Percentiles rank a stretch among this genome's conserved stretches.
Conservation (phyloP, 805 yeast genomes). For the Kazachstania bromeliacearum region DNA sequence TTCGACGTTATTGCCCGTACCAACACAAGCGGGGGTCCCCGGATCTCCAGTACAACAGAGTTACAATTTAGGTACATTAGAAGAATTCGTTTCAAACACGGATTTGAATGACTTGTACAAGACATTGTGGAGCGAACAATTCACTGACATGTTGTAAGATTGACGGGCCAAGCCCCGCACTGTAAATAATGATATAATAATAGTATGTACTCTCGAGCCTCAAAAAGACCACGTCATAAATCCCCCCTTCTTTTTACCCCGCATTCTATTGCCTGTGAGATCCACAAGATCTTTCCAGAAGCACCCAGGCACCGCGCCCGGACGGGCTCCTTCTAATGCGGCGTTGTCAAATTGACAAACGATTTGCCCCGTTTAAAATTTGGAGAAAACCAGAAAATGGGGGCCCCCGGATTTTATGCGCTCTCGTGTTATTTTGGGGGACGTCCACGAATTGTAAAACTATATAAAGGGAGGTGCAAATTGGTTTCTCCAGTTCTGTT, state of each 20-base stretch:
- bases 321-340: no score
- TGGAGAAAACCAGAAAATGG: no score
- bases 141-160: slow-evolving; percentile 1
- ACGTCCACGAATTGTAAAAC: no score
- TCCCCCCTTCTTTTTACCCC: background rate
- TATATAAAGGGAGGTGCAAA: no score
- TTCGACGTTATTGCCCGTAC: background rate
- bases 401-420: no score
- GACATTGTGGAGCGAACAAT: slow-evolving; percentile 22
- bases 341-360: no score
- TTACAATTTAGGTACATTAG: slow-evolving; percentile 22
- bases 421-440: background rate
- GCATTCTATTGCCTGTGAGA: no score
- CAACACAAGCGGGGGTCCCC: background rate
- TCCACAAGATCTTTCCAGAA: background rate
- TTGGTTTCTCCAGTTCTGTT: no score
- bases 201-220: background rate
- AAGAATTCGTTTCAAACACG: slow-evolving; percentile 22
- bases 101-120: slow-evolving; percentile 21
- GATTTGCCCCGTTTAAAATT: no score
- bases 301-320: background rate
- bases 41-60: background rate
- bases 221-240: background rate
- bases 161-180: background rate
- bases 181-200: no score